A percentile compares a stretch with the other conserved stretches of the same genome.
Evolutionary conservation across 495 filamentous ascomycete species (phyloP).

Genomic region (Platismatia glauca): DNA sequence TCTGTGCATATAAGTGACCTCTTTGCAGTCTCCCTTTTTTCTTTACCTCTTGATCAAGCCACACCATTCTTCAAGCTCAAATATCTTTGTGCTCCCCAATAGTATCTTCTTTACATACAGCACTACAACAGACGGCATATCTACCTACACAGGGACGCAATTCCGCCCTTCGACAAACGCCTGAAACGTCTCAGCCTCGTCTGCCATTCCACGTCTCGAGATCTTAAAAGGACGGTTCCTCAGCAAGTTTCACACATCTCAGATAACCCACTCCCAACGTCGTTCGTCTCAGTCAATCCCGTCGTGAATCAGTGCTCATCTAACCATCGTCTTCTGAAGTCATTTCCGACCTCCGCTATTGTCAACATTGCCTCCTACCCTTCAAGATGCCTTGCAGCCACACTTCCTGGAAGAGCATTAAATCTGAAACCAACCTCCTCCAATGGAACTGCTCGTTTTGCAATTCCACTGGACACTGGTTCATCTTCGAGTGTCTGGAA

Average conservation of each 20-base stretch:
- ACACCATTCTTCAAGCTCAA: not conserved
- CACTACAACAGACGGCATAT: not conserved
- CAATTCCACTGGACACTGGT: slow-evolving; percentile 71
- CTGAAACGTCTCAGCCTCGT: not conserved
- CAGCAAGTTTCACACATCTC: not conserved
- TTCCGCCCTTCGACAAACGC: not conserved
- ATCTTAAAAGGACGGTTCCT: not conserved
- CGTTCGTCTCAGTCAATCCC: not conserved
- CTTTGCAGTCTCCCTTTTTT: not conserved
- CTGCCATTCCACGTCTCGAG: not conserved
- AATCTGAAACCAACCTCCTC: slow-evolving; percentile 63
- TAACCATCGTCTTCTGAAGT: not conserved
- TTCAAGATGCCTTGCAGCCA: slow-evolving; percentile 11
- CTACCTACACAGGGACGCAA: not conserved
- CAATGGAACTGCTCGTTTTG: slow-evolving; percentile 73
- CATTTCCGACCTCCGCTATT: not conserved
- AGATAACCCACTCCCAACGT: not conserved
- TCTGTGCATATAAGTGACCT: not conserved
- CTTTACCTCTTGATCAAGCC: not conserved
- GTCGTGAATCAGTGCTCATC: not conserved
- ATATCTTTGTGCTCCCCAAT: not conserved
- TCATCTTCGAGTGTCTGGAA: slow-evolving; percentile 69
- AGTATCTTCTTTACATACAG: not conserved
- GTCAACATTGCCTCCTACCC: not conserved
- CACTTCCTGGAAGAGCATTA: slow-evolving; percentile 45